These are phyloP conservation scores for Neurospora sp. DNA, from an alignment of 495 filamentous ascomycete species.

Conservation along the genomic window DNA sequence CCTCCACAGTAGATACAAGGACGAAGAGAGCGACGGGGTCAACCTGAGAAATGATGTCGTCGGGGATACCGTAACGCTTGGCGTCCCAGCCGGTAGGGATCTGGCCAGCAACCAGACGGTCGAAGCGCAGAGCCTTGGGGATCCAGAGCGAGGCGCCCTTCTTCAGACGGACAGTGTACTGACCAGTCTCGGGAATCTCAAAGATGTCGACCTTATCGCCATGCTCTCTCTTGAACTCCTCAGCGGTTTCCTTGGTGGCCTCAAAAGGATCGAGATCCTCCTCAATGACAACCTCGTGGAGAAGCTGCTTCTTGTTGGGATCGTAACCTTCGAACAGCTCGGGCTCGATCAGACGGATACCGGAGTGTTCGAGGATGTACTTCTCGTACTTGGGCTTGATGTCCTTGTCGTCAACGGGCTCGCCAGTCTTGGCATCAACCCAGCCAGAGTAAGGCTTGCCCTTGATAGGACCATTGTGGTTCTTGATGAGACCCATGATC, in stretches of 20 bases:
- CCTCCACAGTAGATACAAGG: conserved; percentile 84
- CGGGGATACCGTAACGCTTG: conserved; percentile 86
- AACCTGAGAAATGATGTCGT: conserved; percentile 95
- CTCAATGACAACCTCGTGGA: conserved; percentile 94
- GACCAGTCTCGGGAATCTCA: conserved; percentile 86
- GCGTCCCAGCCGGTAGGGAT: conserved; percentile 96
- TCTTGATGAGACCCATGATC: conserved; percentile 99
- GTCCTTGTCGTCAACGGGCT: conserved; percentile 97
- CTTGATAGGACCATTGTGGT: conserved; percentile 97
- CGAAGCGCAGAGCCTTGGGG: conserved; percentile 93
- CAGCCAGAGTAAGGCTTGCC: conserved; percentile 94
- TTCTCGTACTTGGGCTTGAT: conserved; percentile 95
- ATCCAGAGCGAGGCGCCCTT: conserved; percentile 91
- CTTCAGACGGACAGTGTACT: conserved; percentile 87
- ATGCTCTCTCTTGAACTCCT: conserved; percentile 94
- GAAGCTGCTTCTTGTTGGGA: conserved; percentile 93
- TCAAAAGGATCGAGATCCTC: conserved; percentile 97
- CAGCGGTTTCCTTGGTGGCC: conserved; percentile 90
- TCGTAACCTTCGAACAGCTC: conserved; percentile 97
- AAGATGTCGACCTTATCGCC: conserved; percentile 97
- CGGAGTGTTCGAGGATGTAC: conserved; percentile 88
- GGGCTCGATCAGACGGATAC: conserved; percentile 95
- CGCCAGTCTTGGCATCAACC: conserved; percentile 88
- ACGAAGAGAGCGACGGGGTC: conserved; percentile 94
- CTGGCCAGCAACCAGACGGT: conserved; percentile 93